A percentile compares a stretch with the other conserved stretches of the same genome.
Evolutionary conservation across 352 stramenopile species (phyloP).

Genomic region (Elongisporangium senticosum): DNA sequence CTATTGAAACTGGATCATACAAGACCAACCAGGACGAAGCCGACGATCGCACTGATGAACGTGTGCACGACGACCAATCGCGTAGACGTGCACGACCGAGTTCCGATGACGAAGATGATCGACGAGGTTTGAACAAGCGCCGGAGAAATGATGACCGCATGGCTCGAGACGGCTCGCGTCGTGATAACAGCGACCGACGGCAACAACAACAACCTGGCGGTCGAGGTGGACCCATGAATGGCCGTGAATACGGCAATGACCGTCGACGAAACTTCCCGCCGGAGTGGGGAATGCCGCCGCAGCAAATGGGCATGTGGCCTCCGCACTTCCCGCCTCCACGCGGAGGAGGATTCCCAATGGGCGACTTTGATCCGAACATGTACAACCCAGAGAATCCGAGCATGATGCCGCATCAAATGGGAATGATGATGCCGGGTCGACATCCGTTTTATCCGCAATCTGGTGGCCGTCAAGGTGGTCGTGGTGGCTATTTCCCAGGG

Average conservation of each 20-base stretch:
- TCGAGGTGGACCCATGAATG: slow-evolving; percentile 7
- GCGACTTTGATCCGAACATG: slow-evolving; percentile 60
- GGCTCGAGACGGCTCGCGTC: slow-evolving; percentile 11
- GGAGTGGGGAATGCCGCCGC: slow-evolving; percentile 62
- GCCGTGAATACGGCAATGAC: slow-evolving; percentile 29
- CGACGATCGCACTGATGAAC: slow-evolving; percentile 5
- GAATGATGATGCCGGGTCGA: slow-evolving; percentile 64
- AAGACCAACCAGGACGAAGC: slow-evolving; percentile 25
- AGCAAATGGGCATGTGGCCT: slow-evolving; percentile 57
- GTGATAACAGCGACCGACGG: slow-evolving; percentile 13
- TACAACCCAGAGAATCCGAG: slow-evolving; percentile 61
- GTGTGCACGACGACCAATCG: slow-evolving; percentile 12
- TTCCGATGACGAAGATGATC: slow-evolving; percentile 57
- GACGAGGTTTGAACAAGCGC: slow-evolving; percentile 46
- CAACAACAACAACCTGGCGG: slow-evolving; percentile 2
- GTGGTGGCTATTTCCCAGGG: slow-evolving; percentile 28
- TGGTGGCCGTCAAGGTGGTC: slow-evolving; percentile 33
- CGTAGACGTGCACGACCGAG: slow-evolving; percentile 25
- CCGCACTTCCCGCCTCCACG: slow-evolving; percentile 43
- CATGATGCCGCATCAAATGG: slow-evolving; percentile 44
- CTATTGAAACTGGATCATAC: slow-evolving; percentile 58
- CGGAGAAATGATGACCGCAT: slow-evolving; percentile 48
- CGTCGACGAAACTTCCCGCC: slow-evolving; percentile 54
- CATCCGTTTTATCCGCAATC: slow-evolving; percentile 32
- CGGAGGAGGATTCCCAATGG: slow-evolving; percentile 36